Evolutionary conservation across 2,329 filamentous ascomycete genomes (phyloP).

Genomic region (Diplodia seriata): DNA sequence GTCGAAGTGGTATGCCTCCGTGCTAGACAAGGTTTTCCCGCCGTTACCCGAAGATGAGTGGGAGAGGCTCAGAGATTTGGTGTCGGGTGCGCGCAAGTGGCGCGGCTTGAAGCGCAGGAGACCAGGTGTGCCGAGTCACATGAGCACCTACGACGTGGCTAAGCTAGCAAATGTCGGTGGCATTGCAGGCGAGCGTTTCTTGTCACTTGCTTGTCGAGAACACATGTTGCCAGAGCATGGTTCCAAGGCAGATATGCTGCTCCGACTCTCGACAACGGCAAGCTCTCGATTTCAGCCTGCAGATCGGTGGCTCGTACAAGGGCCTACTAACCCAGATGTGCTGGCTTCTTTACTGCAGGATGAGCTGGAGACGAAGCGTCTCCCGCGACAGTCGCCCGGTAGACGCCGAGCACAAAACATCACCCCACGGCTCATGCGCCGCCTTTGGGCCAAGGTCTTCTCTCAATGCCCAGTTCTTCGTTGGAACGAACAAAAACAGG

Average conservation of each 20-base stretch:
- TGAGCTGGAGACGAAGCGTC: constrained; percentile 14
- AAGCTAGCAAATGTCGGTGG: constrained; percentile 23
- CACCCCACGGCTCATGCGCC: constrained; percentile 54
- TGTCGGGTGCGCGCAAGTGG: constrained; percentile 42
- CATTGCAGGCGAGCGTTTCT: constrained; percentile 21
- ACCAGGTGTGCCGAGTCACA: constrained; percentile 11
- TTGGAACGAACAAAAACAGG: constrained; percentile 39
- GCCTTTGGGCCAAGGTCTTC: constrained; percentile 54
- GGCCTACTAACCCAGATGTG: background rate
- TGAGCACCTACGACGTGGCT: constrained; percentile 23
- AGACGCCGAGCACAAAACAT: constrained; percentile 44
- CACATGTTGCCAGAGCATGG: constrained; percentile 8
- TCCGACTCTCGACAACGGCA: constrained; percentile 2
- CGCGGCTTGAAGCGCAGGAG: constrained; percentile 40
- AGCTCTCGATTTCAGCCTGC: background rate
- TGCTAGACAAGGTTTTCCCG: constrained; percentile 52
- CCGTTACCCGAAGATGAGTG: constrained; percentile 56
- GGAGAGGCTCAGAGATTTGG: constrained; percentile 51
- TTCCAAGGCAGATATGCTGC: constrained; percentile 24
- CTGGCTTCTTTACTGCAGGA: constrained; percentile 13
- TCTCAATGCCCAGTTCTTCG: constrained; percentile 48
- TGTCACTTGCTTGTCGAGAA: constrained; percentile 20
- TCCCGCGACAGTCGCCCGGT: constrained; percentile 23
- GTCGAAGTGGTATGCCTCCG: constrained; percentile 52
- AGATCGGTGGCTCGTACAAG: constrained; percentile 12